Evolutionary conservation across 495 filamentous ascomycete genomes (phyloP), one percentile per base, ranked within the genome.

Genomic region (Poronia punctata): DNA sequence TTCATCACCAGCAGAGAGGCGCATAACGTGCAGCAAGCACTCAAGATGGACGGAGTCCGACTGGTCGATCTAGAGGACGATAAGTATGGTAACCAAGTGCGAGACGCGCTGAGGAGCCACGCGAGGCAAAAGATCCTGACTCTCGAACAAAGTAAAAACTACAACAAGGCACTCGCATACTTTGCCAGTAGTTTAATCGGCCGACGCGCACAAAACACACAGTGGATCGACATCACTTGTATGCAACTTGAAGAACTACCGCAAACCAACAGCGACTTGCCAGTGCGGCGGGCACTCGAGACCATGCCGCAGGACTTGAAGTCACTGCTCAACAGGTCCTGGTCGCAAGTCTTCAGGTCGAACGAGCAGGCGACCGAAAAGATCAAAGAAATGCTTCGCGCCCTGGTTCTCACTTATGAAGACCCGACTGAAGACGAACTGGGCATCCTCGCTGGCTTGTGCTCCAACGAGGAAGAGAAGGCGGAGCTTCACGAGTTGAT

Each of bases 141-240:
- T 1, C 52, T 59, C 19, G 49, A 59, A 18, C 46, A 51, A 30
- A 40, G 50, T 25, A 64, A 64, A 49, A 45, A 45, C 1, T 64
- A 64, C 31, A 60, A 52, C 27, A 64, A 58, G 30, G 56, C 59
- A 4, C 36, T 64, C 1, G 38, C 59, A n/a, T 64, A 60, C 23
- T 62, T 56, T 28, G 53, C 59, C 3, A 56, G 59, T 32, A 61
- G 53, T 43, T 46, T 62, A 2, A 57, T 62, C 11, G 59, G 59
- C 1, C 53, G 42, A 16, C 58, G 56, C 14, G 56, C 59, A 8
- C 49, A 57, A 29, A 59, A 58, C 32, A 60, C 59, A 1, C 53
- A 64, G 17, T 64, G 59, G 60, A 62, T 64, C 22, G 60, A 64
- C 20, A 52, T 64, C 17, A 54, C 56, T 10, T 54, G 50, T 15